Evolutionary conservation across 176 grass and related monocot genomes (phyloP).

Genomic region (Juncus inflexus): DNA sequence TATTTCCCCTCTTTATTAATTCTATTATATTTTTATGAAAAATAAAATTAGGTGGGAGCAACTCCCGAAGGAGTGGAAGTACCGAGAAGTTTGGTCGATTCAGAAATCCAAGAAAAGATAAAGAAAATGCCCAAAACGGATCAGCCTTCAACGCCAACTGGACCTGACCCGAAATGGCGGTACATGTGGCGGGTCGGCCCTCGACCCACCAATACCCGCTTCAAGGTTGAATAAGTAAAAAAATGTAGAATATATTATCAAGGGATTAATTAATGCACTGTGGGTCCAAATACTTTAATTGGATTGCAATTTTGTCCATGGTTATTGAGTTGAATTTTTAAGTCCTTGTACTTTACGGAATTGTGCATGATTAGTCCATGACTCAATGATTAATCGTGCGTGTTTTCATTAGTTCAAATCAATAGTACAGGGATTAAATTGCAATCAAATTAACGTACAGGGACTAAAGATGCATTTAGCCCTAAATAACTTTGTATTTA

Average conservation of each 20-base stretch:
- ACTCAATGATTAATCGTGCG: background rate
- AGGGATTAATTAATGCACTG: too few species aligned
- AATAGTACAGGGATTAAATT: too few species aligned
- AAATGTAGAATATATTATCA: background rate
- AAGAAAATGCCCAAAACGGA: constrained; percentile 63
- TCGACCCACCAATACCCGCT: constrained; percentile 59
- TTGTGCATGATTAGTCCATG: too few species aligned
- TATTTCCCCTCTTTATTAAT: background rate
- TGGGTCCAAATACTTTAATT: too few species aligned
- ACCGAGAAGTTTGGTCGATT: constrained; percentile 82
- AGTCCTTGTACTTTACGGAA: background rate
- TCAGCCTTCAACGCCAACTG: constrained; percentile 63
- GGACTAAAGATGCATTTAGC: too few species aligned
- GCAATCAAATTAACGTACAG: too few species aligned
- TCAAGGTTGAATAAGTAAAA: constrained; percentile 46
- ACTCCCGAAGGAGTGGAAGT: constrained; percentile 96
- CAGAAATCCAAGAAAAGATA: constrained; percentile 74
- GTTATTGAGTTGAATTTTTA: background rate
- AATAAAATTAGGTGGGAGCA: constrained; percentile 62
- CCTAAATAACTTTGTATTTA: background rate
- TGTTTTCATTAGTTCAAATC: too few species aligned
- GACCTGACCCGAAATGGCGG: constrained; percentile 91
- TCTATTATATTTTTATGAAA: background rate
- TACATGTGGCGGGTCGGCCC: constrained; percentile 98
- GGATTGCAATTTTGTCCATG: background rate